Evolutionary conservation across 225 moss, liverwort and hornwort genomes (phyloP).

Genomic region (Asterella californica): DNA sequence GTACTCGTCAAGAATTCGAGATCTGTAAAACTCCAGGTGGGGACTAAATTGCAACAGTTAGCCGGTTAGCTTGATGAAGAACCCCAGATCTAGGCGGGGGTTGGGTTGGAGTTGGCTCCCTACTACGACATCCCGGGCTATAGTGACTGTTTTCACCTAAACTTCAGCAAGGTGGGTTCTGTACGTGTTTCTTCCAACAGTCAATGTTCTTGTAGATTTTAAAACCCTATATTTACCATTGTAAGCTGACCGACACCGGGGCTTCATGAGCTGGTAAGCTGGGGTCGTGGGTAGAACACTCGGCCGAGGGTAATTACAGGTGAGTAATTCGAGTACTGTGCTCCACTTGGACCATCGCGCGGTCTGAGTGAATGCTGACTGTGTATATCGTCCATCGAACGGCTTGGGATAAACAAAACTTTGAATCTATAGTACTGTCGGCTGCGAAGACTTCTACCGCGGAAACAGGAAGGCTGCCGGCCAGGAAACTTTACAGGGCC

Average conservation of each 20-base stretch:
- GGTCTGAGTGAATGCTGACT: too few species aligned
- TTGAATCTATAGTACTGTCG: neutral
- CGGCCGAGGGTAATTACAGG: neutral
- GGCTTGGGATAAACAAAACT: neutral
- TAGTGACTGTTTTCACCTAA: neutral
- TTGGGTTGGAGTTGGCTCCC: neutral
- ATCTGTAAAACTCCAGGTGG: too few species aligned
- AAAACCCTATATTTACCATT: constrained; percentile 6
- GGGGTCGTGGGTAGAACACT: neutral
- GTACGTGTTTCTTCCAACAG: neutral
- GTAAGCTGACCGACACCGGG: neutral
- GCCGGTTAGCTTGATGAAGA: too few species aligned
- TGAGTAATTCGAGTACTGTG: neutral
- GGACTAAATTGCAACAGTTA: too few species aligned
- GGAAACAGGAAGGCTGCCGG: neutral
- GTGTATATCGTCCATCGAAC: neutral
- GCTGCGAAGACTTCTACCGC: neutral
- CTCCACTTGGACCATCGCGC: neutral
- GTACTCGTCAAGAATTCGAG: too few species aligned
- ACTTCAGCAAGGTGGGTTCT: neutral
- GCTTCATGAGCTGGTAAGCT: neutral
- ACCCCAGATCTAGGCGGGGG: too few species aligned
- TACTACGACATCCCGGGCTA: neutral
- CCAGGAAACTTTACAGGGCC: neutral
- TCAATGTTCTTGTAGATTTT: neutral